Evolutionary conservation across 441 rosid genomes (phyloP).

Genomic region (Bocquillonia castaneifolia): DNA sequence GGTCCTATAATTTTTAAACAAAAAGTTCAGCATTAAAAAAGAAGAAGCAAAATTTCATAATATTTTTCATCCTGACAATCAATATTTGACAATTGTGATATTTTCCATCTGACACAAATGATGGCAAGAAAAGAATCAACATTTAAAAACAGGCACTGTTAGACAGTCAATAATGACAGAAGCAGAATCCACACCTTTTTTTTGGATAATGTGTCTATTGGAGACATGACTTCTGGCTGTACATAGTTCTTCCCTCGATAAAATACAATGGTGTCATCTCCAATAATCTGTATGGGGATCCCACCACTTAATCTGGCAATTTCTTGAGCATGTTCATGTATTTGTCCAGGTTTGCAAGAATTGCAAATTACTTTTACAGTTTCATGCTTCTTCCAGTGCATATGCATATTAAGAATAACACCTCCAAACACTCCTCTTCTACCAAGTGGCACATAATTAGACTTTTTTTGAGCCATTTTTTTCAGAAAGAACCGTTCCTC

Average conservation of each 20-base stretch:
- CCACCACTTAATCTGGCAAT: slow-evolving; percentile 91
- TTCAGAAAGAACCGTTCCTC: slow-evolving; percentile 85
- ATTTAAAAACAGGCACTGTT: not conserved
- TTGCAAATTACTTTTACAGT: slow-evolving; percentile 91
- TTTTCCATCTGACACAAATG: not conserved
- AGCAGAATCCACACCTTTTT: slow-evolving; percentile 44
- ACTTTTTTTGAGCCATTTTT: slow-evolving; percentile 87
- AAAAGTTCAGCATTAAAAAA: not conserved
- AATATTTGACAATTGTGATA: not conserved
- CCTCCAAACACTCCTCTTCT: slow-evolving; percentile 85
- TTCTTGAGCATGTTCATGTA: slow-evolving; percentile 61
- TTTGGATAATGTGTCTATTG: slow-evolving; percentile 82
- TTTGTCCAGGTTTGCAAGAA: slow-evolving; percentile 71
- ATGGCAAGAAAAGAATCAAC: not conserved
- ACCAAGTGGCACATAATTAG: slow-evolving; percentile 55
- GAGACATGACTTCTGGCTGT: slow-evolving; percentile 91
- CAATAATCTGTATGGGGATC: slow-evolving; percentile 60
- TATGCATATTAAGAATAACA: slow-evolving; percentile 83
- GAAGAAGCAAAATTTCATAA: not conserved
- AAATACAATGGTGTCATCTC: slow-evolving; percentile 70
- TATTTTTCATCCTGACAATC: slow-evolving; percentile 1
- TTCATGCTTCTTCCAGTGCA: slow-evolving; percentile 90
- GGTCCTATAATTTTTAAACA: not conserved
- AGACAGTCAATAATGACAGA: not conserved
- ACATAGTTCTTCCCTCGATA: slow-evolving; percentile 88